Base-by-base conservation (phyloP, 805 yeast genomes). In the Naumovozyma castellii region DNA sequence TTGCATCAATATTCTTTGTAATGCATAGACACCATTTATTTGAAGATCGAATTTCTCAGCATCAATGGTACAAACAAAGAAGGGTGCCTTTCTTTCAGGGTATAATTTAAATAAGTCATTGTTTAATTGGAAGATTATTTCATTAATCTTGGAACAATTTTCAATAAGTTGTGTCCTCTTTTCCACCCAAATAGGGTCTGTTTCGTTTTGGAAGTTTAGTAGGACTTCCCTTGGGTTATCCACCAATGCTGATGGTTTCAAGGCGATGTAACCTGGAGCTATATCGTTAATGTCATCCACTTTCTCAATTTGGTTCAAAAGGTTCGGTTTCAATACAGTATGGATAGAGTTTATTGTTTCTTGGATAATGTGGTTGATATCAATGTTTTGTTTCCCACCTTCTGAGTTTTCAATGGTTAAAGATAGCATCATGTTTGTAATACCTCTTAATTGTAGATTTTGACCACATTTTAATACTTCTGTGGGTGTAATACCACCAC, bases 401-500 rank as follows among this genome's bases (percentile, higher is more conserved):
- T 84, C 84, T 39, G 96, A 80, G 41, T 92, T 95, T 64, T 88
- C 97, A 38, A 88, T 87, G 13, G 96, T 85, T 59, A 86, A 75
- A 1, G 94, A 81, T n/a, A 88, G 67, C 95, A 88, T 86, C 94
- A 88, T 85, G 67, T 88, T 90, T 49, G 84, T 76, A 54, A 87
- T 83, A 8, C 95, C 94, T 44, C 94, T 71, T 38, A 71, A 60
- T 40, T 76, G 68, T 48, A 88, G 69, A 43, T 76, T 67, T 40
- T 69, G 65, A 39, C 94, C 95, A 3, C 95, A 82, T 40, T 67
- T 59, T 39, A 75, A 67, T 12, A 88, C 92, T 47, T 87, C 83
- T 9, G 62, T 61, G 40, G 80, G 71, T 43, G 73, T 76, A 51
- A 84, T 90, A 42, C 97, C 97, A 31, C 97, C 97, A 57, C 94